phyloP scores from a whole-genome alignment of 1,284 basidiomycete genomes.

The Phylloboletellus chloephorus region DNA sequence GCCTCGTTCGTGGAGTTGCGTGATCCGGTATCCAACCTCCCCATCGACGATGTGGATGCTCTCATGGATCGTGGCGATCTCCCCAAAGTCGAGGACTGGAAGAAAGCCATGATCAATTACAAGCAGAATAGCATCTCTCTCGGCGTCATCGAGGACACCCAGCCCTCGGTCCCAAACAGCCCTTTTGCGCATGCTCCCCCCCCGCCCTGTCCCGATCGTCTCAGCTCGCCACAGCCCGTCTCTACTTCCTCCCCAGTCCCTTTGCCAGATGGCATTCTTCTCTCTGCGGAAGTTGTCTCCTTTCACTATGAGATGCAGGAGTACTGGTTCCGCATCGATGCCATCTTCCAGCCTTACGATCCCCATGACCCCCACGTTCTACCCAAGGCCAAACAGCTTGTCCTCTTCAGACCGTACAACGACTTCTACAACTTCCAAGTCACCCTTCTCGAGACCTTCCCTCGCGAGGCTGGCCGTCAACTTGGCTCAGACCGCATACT shows the following conservation, averaged over 20 bases:
- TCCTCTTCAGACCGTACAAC: slow-evolving; percentile 93
- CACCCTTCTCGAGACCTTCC: slow-evolving; percentile 79
- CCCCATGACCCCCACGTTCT: slow-evolving; percentile 46
- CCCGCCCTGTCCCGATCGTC: slow-evolving; percentile 18
- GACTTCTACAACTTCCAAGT: slow-evolving; percentile 99
- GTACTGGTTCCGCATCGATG: slow-evolving; percentile 96
- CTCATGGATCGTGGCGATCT: slow-evolving; percentile 83
- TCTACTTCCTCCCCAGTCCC: slow-evolving; percentile 35
- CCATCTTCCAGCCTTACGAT: slow-evolving; percentile 78
- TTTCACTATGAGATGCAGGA: slow-evolving; percentile 96
- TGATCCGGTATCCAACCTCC: slow-evolving; percentile 80
- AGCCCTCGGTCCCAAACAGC: slow-evolving; percentile 41
- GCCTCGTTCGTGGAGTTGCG: slow-evolving; percentile 95
- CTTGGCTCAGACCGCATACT: slow-evolving; percentile 66
- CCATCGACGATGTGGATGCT: slow-evolving; percentile 65
- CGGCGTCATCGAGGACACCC: slow-evolving; percentile 76
- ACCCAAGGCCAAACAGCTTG: slow-evolving; percentile 73
- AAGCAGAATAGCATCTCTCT: slow-evolving; percentile 95
- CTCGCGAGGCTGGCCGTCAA: slow-evolving; percentile 81
- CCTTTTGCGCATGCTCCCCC: slow-evolving; percentile 35
- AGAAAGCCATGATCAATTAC: slow-evolving; percentile 89
- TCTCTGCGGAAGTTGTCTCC: slow-evolving; percentile 87
- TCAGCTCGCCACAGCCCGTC: slow-evolving; percentile 15
- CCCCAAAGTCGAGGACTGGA: slow-evolving; percentile 98
- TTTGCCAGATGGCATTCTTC: slow-evolving; percentile 78